These are phyloP conservation scores for Biancaea sappan DNA, from an alignment of 306 rosid genomes.

Conservation along the genomic window DNA sequence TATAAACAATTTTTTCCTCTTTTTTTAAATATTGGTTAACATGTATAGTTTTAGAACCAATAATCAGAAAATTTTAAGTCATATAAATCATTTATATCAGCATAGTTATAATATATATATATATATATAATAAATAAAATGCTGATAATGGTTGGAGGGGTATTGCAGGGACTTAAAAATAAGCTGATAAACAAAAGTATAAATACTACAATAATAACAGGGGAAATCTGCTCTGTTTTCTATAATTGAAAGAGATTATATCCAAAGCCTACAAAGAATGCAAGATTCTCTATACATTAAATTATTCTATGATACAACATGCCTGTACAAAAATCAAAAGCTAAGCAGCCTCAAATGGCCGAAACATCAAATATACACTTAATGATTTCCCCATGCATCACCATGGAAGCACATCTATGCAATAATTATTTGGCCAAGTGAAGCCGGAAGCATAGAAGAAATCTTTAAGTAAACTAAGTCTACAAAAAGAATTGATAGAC, in stretches of 20 bases:
- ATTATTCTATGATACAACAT: slow-evolving; percentile 23
- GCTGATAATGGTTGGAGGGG: neutral
- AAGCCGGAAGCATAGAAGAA: no score
- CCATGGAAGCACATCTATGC: neutral
- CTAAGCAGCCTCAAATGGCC: slow-evolving; percentile 20
- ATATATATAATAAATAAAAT: no score
- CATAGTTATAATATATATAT: no score
- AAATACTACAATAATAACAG: neutral
- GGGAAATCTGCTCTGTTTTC: neutral
- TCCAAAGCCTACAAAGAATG: slow-evolving; percentile 29
- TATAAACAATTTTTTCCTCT: no score
- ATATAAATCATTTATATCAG: no score
- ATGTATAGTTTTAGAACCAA: no score
- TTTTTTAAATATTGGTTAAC: no score
- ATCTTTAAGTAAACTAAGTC: no score
- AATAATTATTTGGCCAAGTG: no score
- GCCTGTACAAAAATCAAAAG: neutral
- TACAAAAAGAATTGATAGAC: no score
- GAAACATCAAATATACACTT: slow-evolving; percentile 2
- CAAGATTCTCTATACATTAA: slow-evolving; percentile 31
- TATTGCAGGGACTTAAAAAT: neutral
- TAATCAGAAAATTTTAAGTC: no score
- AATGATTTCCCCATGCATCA: slow-evolving; percentile 17
- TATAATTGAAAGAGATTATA: slow-evolving; percentile 8
- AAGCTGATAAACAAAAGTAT: neutral